phyloP scores from a whole-genome alignment of 805 yeast species.

The Myxozyma neotropica region DNA sequence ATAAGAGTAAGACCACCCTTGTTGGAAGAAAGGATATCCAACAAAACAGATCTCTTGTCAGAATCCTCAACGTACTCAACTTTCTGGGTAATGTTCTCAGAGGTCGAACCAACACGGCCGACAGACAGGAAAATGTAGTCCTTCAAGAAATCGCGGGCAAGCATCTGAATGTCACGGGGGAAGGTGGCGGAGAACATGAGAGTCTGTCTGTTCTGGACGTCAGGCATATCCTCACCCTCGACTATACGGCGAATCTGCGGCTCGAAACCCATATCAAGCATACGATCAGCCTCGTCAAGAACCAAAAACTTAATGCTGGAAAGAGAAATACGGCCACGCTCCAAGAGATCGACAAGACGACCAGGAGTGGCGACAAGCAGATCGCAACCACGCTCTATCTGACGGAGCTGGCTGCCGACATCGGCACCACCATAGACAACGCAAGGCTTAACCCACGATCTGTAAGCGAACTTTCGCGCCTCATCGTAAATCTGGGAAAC shows the following conservation, averaged over 20 bases:
- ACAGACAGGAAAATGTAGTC: constrained; percentile 95
- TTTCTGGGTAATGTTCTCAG: constrained; percentile 96
- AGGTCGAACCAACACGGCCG: constrained; percentile 99
- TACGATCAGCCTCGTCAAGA: constrained; percentile 98
- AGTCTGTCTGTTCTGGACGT: constrained; percentile 87
- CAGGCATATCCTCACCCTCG: constrained; percentile 97
- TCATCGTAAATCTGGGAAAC: constrained; percentile 96
- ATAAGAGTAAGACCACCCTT: constrained; percentile 86
- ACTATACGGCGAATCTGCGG: constrained; percentile 99
- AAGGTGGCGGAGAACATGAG: constrained; percentile 98
- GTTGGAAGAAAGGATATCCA: constrained; percentile 80
- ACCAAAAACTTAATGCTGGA: constrained; percentile 90
- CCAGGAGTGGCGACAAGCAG: constrained; percentile 98
- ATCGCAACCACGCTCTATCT: constrained; percentile 92
- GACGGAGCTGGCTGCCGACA: constrained; percentile 81
- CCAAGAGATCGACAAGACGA: constrained; percentile 92
- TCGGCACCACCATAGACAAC: constrained; percentile 99
- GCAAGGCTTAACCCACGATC: constrained; percentile 97
- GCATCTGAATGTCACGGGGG: constrained; percentile 96
- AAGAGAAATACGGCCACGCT: constrained; percentile 90
- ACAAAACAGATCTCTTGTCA: constrained; percentile 86
- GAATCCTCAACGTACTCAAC: constrained; percentile 88
- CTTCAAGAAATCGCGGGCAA: constrained; percentile 96
- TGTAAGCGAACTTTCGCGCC: constrained; percentile 91
- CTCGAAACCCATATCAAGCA: constrained; percentile 99